Evolutionary conservation across 352 stramenopile species (phyloP).

Genomic region (Globisporangium sylvaticum): DNA sequence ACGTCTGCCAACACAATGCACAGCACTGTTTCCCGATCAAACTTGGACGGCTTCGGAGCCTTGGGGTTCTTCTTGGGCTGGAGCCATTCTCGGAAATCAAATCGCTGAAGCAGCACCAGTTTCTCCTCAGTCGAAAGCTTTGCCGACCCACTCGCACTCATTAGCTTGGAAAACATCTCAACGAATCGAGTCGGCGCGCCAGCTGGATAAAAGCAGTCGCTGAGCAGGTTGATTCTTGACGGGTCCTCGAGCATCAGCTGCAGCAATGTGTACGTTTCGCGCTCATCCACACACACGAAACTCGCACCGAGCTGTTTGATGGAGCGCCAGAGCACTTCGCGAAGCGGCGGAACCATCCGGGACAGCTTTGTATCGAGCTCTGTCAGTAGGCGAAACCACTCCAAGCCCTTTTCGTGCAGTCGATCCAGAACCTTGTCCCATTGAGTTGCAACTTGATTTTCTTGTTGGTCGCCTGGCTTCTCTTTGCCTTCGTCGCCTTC

Average conservation of each 20-base stretch:
- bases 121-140: slow-evolving; percentile 75
- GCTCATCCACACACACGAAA: slow-evolving; percentile 81
- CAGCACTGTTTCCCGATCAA: slow-evolving; percentile 79
- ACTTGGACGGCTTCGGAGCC: slow-evolving; percentile 46
- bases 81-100: slow-evolving; percentile 80
- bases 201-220: slow-evolving; percentile 79
- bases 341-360: slow-evolving; percentile 78
- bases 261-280: slow-evolving; percentile 74
- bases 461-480: slow-evolving; percentile 15
- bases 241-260: slow-evolving; percentile 85
- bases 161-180: slow-evolving; percentile 85
- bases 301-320: slow-evolving; percentile 78
- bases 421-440: slow-evolving; percentile 36
- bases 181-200: slow-evolving; percentile 72
- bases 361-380: slow-evolving; percentile 78
- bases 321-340: slow-evolving; percentile 74
- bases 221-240: slow-evolving; percentile 72
- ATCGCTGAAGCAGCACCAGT: slow-evolving; percentile 60
- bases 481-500: slow-evolving; percentile 13
- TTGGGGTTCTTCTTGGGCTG: slow-evolving; percentile 34
- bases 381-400: slow-evolving; percentile 80
- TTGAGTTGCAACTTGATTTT: slow-evolving; percentile 17
- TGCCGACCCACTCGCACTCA: slow-evolving; percentile 64
- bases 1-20: slow-evolving; percentile 78
- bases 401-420: slow-evolving; percentile 70